Percentiles rank a stretch among this genome's conserved stretches.
These are phyloP conservation scores for Saccharomycodes ludwigii DNA, from an alignment of 805 yeast species.

Conservation along the genomic window DNA sequence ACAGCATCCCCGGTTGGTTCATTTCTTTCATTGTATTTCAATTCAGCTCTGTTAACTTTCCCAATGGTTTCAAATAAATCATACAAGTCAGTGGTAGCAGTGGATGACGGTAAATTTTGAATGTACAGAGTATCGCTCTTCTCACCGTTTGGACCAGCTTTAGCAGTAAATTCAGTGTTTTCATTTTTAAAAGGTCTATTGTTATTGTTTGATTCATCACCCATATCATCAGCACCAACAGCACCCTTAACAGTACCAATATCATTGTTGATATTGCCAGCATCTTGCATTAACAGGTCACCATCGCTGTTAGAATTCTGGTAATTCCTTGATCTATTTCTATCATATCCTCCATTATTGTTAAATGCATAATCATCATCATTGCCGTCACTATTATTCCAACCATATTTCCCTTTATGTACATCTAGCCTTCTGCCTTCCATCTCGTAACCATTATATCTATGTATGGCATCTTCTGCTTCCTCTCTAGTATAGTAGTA, in stretches of 20 bases:
- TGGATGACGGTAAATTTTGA: constrained; percentile 76
- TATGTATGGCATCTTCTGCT: constrained; percentile 59
- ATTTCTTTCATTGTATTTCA: constrained; percentile 49
- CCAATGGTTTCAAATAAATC: constrained; percentile 84
- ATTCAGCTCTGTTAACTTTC: constrained; percentile 60
- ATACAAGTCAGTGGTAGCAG: constrained; percentile 71
- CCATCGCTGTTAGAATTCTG: constrained; percentile 3
- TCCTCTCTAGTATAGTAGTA: constrained; percentile 52
- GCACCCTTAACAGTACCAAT: too few species aligned
- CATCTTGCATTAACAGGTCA: constrained; percentile 6
- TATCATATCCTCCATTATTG: constrained; percentile 6
- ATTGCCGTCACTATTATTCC: constrained; percentile 5
- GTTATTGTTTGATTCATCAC: too few species aligned
- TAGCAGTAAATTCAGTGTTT: constrained; percentile 46
- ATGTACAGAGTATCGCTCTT: constrained; percentile 54
- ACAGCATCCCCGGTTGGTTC: constrained; percentile 79
- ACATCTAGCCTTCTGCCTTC: constrained; percentile 75
- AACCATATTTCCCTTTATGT: constrained; percentile 47
- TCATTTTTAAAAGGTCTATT: too few species aligned
- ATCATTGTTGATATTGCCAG: too few species aligned
- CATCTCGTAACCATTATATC: constrained; percentile 54
- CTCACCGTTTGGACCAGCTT: constrained; percentile 49
- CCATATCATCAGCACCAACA: too few species aligned
- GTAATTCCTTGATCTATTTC: background rate
- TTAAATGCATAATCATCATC: constrained; percentile 6